These are phyloP conservation scores for Solanum bulbocastanum DNA, from an alignment of 257 asterid genomes.

Conservation along the genomic window DNA sequence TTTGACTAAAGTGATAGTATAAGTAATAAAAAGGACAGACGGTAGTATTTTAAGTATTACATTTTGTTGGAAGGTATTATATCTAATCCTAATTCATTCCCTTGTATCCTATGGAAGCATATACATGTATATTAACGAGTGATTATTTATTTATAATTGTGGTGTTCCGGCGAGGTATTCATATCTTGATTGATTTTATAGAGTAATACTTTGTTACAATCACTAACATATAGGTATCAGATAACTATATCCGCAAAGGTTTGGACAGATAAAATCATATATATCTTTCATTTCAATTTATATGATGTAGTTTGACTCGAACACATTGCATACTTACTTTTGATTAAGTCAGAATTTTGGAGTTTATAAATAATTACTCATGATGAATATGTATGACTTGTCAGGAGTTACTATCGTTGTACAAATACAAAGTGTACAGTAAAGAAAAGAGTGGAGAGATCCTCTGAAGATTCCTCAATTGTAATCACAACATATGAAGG, in stretches of 20 bases:
- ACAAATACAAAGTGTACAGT: constrained; percentile 82
- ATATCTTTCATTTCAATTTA: neutral
- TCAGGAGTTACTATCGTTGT: constrained; percentile 88
- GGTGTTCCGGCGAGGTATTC: neutral
- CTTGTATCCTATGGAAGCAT: neutral
- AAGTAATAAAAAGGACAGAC: neutral
- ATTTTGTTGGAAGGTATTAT: too few relatives aligned
- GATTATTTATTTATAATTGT: too few relatives aligned
- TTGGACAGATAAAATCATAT: too few relatives aligned
- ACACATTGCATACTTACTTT: neutral
- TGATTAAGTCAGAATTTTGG: neutral
- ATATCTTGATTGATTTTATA: neutral
- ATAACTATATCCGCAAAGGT: neutral
- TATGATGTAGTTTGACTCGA: neutral
- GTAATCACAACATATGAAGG: constrained; percentile 91
- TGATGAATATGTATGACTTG: neutral
- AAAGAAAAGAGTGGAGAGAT: constrained; percentile 76
- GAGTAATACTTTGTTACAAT: neutral
- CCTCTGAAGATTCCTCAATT: constrained; percentile 57
- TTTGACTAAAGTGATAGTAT: too few relatives aligned
- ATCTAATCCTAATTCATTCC: neutral
- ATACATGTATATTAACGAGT: neutral
- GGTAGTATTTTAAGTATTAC: neutral
- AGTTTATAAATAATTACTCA: neutral
- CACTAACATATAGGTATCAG: fast-evolving